phyloP scores from a whole-genome alignment of 345 rosid genomes.

The Garcia nutans region DNA sequence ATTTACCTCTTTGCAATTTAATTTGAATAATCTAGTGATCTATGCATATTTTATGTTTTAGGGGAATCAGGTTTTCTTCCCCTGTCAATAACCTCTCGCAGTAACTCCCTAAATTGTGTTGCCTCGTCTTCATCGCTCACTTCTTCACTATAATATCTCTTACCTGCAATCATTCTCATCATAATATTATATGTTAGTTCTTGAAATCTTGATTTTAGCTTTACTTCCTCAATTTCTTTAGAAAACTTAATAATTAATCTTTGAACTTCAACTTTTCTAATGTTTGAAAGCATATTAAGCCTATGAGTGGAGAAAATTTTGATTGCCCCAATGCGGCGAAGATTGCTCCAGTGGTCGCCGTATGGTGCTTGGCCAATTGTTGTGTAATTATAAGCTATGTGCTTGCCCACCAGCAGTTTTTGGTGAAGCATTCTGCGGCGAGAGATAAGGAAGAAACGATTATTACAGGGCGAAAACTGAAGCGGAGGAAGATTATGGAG shows the following conservation, averaged over 20 bases:
- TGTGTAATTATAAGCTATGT: constrained; percentile 34
- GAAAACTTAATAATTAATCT: background rate
- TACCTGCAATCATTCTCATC: constrained; percentile 24
- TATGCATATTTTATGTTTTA: no score
- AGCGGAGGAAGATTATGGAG: constrained; percentile 29
- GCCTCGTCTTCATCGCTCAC: constrained; percentile 28
- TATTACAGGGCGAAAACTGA: constrained; percentile 24
- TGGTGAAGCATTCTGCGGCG: constrained; percentile 35
- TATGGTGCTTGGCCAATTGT: constrained; percentile 28
- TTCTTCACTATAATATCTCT: constrained; percentile 30
- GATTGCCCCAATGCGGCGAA: constrained; percentile 37
- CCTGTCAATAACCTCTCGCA: constrained; percentile 19
- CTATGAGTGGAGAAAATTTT: constrained; percentile 44
- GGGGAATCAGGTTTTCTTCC: no score
- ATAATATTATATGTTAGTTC: constrained; percentile 26
- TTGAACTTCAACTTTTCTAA: constrained; percentile 37
- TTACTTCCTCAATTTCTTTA: constrained; percentile 11
- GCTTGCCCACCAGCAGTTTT: background rate
- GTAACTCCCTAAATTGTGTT: constrained; percentile 21
- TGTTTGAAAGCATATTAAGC: constrained; percentile 18
- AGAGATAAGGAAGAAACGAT: constrained; percentile 19
- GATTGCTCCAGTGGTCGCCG: constrained; percentile 50
- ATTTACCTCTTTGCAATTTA: no score
- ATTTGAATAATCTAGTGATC: no score
- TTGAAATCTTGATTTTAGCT: constrained; percentile 20